Evolutionary conservation across 352 stramenopile genomes (phyloP).

Genomic region (Globisporangium barbulae): DNA sequence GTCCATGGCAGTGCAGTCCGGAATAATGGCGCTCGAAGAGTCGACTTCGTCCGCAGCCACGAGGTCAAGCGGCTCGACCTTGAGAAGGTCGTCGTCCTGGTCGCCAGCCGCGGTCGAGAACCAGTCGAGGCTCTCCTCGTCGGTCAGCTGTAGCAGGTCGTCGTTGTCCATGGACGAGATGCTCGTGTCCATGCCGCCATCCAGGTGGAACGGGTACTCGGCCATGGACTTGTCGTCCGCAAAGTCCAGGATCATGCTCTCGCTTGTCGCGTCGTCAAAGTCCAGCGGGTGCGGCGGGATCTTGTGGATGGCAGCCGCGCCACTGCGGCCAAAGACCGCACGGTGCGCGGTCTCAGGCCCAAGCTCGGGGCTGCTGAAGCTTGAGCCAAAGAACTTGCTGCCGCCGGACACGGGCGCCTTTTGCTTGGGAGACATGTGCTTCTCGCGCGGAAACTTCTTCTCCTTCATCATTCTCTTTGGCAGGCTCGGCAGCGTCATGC

Average conservation of each 20-base stretch:
- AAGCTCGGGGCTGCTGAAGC: constrained; percentile 23
- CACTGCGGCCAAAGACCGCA: constrained; percentile 31
- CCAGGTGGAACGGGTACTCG: constrained; percentile 57
- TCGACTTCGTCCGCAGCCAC: background rate
- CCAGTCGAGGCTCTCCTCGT: constrained; percentile 79
- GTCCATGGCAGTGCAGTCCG: background rate
- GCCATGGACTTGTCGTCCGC: constrained; percentile 62
- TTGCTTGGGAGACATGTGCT: constrained; percentile 77
- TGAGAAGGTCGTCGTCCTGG: constrained; percentile 22
- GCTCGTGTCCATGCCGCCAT: constrained; percentile 50
- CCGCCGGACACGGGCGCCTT: constrained; percentile 38
- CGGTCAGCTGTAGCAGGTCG: constrained; percentile 72
- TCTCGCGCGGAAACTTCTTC: constrained; percentile 48
- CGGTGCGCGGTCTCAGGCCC: constrained; percentile 32
- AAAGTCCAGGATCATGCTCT: constrained; percentile 77
- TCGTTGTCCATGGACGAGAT: constrained; percentile 77
- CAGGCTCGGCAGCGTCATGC: constrained; percentile 38
- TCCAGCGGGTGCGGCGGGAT: constrained; percentile 44
- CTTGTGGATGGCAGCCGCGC: constrained; percentile 6
- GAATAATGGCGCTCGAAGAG: background rate
- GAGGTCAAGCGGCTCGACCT: constrained; percentile 11
- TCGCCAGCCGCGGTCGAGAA: constrained; percentile 50
- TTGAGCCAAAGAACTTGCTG: constrained; percentile 40
- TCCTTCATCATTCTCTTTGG: constrained; percentile 71
- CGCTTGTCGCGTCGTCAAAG: constrained; percentile 38